phyloP scores from a whole-genome alignment of 345 rosid species.

The Acer yangbiense region DNA sequence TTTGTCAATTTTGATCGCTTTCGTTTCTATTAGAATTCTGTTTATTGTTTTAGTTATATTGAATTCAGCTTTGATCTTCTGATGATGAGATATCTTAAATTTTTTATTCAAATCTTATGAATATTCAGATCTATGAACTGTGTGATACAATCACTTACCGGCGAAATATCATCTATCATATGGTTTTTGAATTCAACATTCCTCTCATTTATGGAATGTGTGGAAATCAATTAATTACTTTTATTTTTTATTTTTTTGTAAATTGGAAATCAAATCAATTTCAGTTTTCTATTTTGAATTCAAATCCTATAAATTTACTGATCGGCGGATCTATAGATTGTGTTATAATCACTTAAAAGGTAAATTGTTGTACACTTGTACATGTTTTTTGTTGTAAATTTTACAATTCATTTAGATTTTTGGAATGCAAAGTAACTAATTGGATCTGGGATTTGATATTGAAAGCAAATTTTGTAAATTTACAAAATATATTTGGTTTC shows the following conservation, averaged over 20 bases:
- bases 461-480: neutral
- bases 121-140: slow-evolving; percentile 6
- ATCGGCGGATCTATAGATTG: neutral
- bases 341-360: neutral
- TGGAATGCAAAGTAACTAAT: neutral
- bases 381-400: neutral
- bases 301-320: neutral
- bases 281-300: neutral
- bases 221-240: neutral
- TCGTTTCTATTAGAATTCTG: slow-evolving; percentile 6
- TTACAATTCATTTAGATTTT: neutral
- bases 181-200: neutral
- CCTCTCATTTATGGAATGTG: neutral
- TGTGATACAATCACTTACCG: neutral
- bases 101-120: neutral
- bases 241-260: neutral
- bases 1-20: neutral
- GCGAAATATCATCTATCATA: neutral
- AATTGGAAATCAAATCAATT: no score
- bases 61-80: neutral
- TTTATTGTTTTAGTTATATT: neutral
- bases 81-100: neutral
- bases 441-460: neutral
- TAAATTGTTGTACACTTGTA: neutral
- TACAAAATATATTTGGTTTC: neutral